Percentiles rank a stretch among this genome's conserved stretches.
phyloP scores from a whole-genome alignment of 164 flowering plant species.

The Sedum album region DNA sequence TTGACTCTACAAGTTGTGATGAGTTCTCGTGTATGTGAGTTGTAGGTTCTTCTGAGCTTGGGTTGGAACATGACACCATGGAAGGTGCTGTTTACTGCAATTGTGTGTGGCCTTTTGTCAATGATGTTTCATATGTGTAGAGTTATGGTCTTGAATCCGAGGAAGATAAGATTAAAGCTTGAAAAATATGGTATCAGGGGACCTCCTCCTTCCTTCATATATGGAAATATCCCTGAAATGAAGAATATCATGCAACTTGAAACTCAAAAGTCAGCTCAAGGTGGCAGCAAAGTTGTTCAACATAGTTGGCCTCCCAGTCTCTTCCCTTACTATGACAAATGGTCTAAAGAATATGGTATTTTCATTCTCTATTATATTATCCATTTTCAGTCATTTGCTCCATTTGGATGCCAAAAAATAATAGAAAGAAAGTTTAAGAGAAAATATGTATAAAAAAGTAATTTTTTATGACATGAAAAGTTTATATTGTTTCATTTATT shows the following conservation, averaged over 20 bases:
- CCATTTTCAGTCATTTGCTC: no score
- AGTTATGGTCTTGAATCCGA: conserved; percentile 3
- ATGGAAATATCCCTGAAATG: conserved; percentile 12
- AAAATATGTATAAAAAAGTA: no score
- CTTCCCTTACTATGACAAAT: conserved; percentile 18
- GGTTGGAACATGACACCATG: background rate
- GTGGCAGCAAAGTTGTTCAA: background rate
- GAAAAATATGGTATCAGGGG: conserved; percentile 10
- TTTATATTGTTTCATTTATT: no score
- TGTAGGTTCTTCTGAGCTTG: background rate
- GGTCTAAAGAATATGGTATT: conserved; percentile 22
- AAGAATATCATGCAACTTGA: conserved; percentile 5
- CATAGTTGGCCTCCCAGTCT: conserved; percentile 23
- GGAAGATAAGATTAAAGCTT: conserved; percentile 6
- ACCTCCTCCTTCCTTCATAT: conserved; percentile 9
- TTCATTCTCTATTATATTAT: background rate
- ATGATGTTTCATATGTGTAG: background rate
- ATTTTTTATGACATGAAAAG: no score
- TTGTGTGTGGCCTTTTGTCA: background rate
- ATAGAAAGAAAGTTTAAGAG: no score
- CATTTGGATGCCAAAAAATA: no score
- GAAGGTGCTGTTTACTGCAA: background rate
- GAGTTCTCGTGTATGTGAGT: background rate
- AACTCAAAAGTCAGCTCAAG: background rate
- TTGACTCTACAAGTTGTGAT: no score